phyloP scores from a whole-genome alignment of 345 rosid species.

The Dipteronia sinensis region DNA sequence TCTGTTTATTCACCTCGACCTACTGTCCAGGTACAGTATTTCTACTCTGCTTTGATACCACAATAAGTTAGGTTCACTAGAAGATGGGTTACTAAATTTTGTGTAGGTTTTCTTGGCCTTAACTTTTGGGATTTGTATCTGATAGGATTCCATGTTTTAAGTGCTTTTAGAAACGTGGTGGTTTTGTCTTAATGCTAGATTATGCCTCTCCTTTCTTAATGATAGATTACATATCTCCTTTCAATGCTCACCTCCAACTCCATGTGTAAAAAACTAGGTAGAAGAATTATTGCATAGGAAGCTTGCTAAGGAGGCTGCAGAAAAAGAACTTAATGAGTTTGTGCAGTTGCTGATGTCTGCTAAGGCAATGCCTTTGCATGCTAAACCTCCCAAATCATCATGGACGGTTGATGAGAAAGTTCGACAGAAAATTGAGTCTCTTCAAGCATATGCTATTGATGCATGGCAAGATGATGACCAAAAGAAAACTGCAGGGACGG shows the following conservation, averaged over 20 bases:
- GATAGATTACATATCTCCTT: slow-evolving; percentile 7
- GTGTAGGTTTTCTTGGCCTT: background rate
- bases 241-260: slow-evolving; percentile 6
- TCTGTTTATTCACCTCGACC: slow-evolving; percentile 78
- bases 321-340: slow-evolving; percentile 77
- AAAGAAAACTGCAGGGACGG: slow-evolving; percentile 73
- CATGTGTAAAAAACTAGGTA: slow-evolving; percentile 46
- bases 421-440: slow-evolving; percentile 57
- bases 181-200: slow-evolving; percentile 3
- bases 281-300: slow-evolving; percentile 71
- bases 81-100: background rate
- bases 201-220: background rate
- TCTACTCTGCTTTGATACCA: slow-evolving; percentile 9
- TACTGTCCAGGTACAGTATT: slow-evolving; percentile 56
- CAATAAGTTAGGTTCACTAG: slow-evolving; percentile 1
- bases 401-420: slow-evolving; percentile 73
- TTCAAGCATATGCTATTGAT: slow-evolving; percentile 86
- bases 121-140: background rate
- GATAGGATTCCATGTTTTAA: background rate
- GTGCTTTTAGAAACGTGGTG: background rate
- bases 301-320: slow-evolving; percentile 75
- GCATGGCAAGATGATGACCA: slow-evolving; percentile 70
- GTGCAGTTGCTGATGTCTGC: slow-evolving; percentile 68
- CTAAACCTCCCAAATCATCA: slow-evolving; percentile 78
- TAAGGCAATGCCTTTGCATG: slow-evolving; percentile 54